phyloP scores from a whole-genome alignment of 2,329 filamentous ascomycete species.

The Venturia oleaginea region DNA sequence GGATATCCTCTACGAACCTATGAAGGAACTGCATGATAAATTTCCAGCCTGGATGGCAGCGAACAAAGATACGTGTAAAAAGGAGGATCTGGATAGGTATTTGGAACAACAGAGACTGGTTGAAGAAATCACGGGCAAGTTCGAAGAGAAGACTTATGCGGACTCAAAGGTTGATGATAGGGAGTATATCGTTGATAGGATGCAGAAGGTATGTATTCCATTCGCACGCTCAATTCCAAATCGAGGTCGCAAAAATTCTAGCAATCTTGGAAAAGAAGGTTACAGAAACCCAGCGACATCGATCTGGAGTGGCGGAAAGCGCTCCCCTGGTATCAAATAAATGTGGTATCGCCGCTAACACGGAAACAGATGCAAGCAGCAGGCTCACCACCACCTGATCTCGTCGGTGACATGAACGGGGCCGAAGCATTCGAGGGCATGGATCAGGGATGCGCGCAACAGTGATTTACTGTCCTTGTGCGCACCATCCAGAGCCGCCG shows the following conservation, averaged over 20 bases:
- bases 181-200: slow-evolving; percentile 90
- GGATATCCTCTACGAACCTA: slow-evolving; percentile 95
- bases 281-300: not conserved
- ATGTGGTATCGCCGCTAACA: not conserved
- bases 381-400: slow-evolving; percentile 79
- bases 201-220: slow-evolving; percentile 69
- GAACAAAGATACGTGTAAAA: slow-evolving; percentile 55
- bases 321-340: not conserved
- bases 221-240: not conserved
- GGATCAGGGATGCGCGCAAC: slow-evolving; percentile 53
- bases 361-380: slow-evolving; percentile 80
- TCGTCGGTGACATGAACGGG: slow-evolving; percentile 82
- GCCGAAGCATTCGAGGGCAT: slow-evolving; percentile 54
- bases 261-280: no score
- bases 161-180: slow-evolving; percentile 75
- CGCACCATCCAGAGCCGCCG: not conserved
- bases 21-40: slow-evolving; percentile 93
- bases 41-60: slow-evolving; percentile 83
- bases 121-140: slow-evolving; percentile 76
- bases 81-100: slow-evolving; percentile 70
- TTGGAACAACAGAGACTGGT: slow-evolving; percentile 72
- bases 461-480: slow-evolving; percentile 34
- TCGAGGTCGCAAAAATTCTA: not conserved
- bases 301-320: not conserved
- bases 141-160: slow-evolving; percentile 71